Percentiles rank a stretch among this genome's conserved stretches.
Evolutionary conservation across 805 yeast species (phyloP).

Genomic region (Lipomyces chichibuensis): DNA sequence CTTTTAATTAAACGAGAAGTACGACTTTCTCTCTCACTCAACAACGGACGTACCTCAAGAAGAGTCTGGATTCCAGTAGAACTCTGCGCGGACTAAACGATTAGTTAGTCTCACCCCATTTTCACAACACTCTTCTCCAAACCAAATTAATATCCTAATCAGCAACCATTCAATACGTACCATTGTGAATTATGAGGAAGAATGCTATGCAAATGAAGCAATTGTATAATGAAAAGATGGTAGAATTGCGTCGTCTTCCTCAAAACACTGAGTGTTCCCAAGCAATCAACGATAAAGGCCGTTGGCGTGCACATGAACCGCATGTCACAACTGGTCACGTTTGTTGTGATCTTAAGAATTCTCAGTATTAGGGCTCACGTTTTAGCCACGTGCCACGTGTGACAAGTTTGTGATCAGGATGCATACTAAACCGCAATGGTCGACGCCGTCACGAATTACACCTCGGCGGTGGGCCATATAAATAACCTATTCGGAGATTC

Average conservation of each 20-base stretch:
- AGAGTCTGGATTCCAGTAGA: conserved; percentile 70
- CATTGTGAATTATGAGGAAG: background rate
- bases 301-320: background rate
- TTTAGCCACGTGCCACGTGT: too few relatives aligned
- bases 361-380: too few relatives aligned
- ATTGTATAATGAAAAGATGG: background rate
- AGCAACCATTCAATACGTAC: background rate
- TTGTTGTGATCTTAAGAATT: too few relatives aligned
- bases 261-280: too few relatives aligned
- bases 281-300: background rate
- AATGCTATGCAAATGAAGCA: background rate
- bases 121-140: background rate
- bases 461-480: background rate
- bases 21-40: background rate
- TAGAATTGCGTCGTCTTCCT: background rate
- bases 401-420: too few relatives aligned
- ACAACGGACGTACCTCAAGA: conserved; percentile 53
- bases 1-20: background rate
- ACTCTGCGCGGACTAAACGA: conserved; percentile 49
- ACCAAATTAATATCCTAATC: background rate
- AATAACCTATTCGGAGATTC: background rate
- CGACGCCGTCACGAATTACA: too few relatives aligned
- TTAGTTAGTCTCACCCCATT: background rate
- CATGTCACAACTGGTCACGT: too few relatives aligned
- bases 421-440: too few relatives aligned